phyloP scores from a whole-genome alignment of 2,329 filamentous ascomycete species.

The Grosmannia clavigera region DNA sequence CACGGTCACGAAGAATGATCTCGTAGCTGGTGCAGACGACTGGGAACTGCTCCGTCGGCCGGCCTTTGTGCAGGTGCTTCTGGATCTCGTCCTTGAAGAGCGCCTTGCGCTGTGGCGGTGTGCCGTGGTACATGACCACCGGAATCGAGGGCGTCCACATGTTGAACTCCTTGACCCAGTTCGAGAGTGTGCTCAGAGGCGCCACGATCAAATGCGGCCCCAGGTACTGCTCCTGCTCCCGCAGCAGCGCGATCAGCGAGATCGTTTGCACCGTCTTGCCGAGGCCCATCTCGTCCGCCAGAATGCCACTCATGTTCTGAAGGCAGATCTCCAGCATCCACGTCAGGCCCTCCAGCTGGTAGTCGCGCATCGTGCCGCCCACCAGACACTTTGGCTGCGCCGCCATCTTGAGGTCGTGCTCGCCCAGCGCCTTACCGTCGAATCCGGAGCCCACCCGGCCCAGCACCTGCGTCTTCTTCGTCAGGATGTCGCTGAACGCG shows the following conservation, averaged over 20 bases:
- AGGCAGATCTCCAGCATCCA: conserved; percentile 79
- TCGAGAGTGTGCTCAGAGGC: conserved; percentile 80
- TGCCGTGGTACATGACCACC: conserved; percentile 83
- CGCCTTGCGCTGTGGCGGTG: conserved; percentile 60
- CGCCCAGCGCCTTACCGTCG: conserved; percentile 46
- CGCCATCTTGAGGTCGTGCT: conserved; percentile 64
- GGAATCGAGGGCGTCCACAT: conserved; percentile 85
- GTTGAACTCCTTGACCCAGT: conserved; percentile 90
- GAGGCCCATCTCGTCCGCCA: conserved; percentile 90
- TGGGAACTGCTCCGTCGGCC: conserved; percentile 58
- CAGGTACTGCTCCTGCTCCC: conserved; percentile 70
- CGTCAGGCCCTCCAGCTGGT: conserved; percentile 86
- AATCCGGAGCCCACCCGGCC: conserved; percentile 49
- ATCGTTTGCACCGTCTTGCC: conserved; percentile 90
- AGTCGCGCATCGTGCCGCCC: conserved; percentile 83
- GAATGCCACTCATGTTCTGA: conserved; percentile 80
- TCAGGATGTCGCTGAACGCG: conserved; percentile 49
- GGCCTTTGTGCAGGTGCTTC: conserved; percentile 49
- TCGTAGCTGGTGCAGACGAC: conserved; percentile 94
- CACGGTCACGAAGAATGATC: conserved; percentile 83
- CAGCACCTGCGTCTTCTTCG: conserved; percentile 49
- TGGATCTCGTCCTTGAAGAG: conserved; percentile 65
- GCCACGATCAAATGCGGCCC: conserved; percentile 88
- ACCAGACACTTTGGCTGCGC: conserved; percentile 75
- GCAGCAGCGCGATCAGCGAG: conserved; percentile 70